phyloP scores from a whole-genome alignment of 768 basidiomycete genomes.

The Rhodotorula toruloides region DNA sequence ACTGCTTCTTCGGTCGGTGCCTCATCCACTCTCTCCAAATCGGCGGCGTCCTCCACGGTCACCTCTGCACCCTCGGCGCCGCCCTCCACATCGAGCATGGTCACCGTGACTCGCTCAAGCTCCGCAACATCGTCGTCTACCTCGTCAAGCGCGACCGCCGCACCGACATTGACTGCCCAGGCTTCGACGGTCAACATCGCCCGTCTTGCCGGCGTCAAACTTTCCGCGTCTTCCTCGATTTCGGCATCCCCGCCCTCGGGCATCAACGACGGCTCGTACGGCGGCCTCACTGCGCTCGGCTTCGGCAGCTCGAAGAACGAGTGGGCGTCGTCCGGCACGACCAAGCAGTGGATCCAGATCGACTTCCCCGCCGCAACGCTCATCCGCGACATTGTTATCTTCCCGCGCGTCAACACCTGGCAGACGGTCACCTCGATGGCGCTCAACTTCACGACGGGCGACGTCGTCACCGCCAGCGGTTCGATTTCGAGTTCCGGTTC shows the following conservation, averaged over 20 bases:
- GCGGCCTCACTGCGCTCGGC: slow-evolving; percentile 17
- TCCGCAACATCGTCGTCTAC: neutral
- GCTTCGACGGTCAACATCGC: slow-evolving; percentile 21
- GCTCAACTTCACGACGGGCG: slow-evolving; percentile 13
- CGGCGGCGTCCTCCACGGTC: neutral
- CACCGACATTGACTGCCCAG: neutral
- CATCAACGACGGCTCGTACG: slow-evolving; percentile 22
- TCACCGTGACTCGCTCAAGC: neutral
- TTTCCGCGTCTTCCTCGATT: neutral
- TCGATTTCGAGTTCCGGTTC: slow-evolving; percentile 15
- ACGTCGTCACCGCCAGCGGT: slow-evolving; percentile 18
- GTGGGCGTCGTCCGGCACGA: slow-evolving; percentile 12
- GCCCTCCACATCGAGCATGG: slow-evolving; percentile 1
- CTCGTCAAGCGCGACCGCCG: neutral
- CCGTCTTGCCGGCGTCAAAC: neutral
- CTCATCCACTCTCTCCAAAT: neutral
- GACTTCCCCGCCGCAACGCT: slow-evolving; percentile 13
- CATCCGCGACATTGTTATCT: slow-evolving; percentile 22
- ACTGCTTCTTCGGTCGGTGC: neutral
- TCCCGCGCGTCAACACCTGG: neutral
- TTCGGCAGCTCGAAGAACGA: slow-evolving; percentile 19
- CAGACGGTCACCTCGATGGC: neutral
- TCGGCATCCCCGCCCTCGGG: slow-evolving; percentile 7
- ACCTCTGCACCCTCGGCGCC: no score
- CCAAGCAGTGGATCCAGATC: slow-evolving; percentile 20